Percentiles rank a stretch among this genome's conserved stretches.
phyloP scores from a whole-genome alignment of 1,139 yeast genomes.

The Hyphopichia fennica region DNA sequence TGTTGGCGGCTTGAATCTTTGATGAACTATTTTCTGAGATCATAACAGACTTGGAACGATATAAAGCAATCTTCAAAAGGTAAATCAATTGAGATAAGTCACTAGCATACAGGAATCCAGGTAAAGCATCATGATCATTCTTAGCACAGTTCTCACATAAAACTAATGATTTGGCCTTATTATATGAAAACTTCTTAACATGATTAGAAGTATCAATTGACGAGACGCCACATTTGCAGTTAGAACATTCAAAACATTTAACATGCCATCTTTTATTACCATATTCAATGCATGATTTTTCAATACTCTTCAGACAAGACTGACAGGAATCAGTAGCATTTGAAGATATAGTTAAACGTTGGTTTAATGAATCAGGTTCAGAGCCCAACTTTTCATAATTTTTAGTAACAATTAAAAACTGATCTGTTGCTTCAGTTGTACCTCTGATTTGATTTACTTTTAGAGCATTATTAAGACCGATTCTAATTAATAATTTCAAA shows the following conservation, averaged over 20 bases:
- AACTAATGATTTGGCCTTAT: constrained; percentile 28
- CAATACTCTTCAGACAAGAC: constrained; percentile 73
- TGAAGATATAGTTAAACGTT: constrained; percentile 43
- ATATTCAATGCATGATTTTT: constrained; percentile 69
- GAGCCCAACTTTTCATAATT: constrained; percentile 24
- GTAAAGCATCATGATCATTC: constrained; percentile 40
- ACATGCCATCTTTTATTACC: constrained; percentile 78
- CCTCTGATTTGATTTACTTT: constrained; percentile 60
- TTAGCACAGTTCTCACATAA: constrained; percentile 60
- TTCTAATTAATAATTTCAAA: constrained; percentile 77
- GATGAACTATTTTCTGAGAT: constrained; percentile 19
- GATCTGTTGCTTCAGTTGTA: constrained; percentile 62
- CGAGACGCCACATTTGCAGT: constrained; percentile 39
- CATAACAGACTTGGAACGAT: constrained; percentile 74
- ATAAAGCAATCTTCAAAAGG: constrained; percentile 78
- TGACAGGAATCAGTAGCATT: constrained; percentile 79
- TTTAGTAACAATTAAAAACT: constrained; percentile 50
- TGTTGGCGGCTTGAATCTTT: neutral
- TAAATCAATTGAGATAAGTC: constrained; percentile 73
- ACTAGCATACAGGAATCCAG: constrained; percentile 66
- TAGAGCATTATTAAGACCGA: constrained; percentile 75
- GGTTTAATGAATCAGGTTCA: constrained; percentile 29
- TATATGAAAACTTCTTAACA: constrained; percentile 32
- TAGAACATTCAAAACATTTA: constrained; percentile 65
- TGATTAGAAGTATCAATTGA: constrained; percentile 10